Conservation (phyloP, 139 green algal species). For the Tetraselmis chui region DNA sequence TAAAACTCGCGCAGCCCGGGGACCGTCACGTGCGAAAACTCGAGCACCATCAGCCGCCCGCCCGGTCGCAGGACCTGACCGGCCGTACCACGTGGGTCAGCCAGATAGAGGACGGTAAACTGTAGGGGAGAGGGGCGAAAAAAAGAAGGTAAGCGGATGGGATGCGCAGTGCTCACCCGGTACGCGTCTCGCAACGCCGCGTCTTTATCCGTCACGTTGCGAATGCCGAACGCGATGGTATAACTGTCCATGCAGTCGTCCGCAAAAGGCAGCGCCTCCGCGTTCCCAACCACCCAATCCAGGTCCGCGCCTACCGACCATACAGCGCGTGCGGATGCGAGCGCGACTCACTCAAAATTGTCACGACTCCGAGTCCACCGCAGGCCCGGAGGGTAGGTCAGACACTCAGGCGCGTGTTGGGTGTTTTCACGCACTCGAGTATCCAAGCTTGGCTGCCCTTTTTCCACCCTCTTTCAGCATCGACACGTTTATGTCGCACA, state of each 20-base stretch:
- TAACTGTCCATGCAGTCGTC: conserved; percentile 79
- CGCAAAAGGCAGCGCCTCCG: conserved; percentile 77
- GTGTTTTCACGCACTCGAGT: conserved; percentile 9
- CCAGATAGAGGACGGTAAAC: too few species aligned
- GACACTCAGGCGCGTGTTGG: too few species aligned
- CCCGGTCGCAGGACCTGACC: conserved; percentile 71
- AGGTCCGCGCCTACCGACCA: conserved; percentile 36
- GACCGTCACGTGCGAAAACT: conserved; percentile 78
- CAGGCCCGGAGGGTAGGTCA: too few species aligned
- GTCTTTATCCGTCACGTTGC: conserved; percentile 85
- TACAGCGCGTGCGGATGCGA: neutral
- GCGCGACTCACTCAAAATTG: too few species aligned
- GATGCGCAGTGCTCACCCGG: conserved; percentile 15
- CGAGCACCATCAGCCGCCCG: conserved; percentile 85
- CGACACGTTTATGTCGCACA: conserved; percentile 92
- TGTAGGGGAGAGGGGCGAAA: neutral
- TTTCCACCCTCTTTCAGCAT: conserved; percentile 85
- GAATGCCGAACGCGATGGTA: conserved; percentile 96
- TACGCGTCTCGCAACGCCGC: conserved; percentile 78
- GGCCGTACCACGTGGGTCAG: neutral
- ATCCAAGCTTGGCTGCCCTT: conserved; percentile 33
- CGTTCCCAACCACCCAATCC: conserved; percentile 78
- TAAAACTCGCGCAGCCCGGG: conserved; percentile 76
- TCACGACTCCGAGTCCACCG: too few species aligned
- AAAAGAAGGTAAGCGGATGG: neutral